These are phyloP conservation scores for Castanea mollissima DNA, from an alignment of 306 rosid genomes.

Conservation along the genomic window DNA sequence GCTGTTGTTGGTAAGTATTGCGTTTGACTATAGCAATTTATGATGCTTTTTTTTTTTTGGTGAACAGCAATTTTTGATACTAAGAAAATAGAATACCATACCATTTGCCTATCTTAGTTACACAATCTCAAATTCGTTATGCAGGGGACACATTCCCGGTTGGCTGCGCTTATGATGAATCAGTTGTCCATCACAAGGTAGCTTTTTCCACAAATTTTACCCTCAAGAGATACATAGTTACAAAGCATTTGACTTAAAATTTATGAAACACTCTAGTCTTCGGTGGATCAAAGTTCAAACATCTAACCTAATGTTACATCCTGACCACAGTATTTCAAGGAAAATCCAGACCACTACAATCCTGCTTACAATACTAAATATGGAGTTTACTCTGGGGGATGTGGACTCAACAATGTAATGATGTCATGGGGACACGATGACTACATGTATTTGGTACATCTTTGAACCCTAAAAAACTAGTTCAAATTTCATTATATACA, in stretches of 20 bases:
- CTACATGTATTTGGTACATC: conserved; percentile 74
- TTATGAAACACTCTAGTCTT: not conserved
- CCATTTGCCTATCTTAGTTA: not conserved
- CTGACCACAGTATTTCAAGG: conserved; percentile 55
- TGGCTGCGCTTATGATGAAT: conserved; percentile 76
- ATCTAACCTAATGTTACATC: not conserved
- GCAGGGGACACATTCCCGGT: conserved; percentile 81
- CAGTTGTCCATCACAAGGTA: conserved; percentile 51
- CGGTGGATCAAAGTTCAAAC: not conserved
- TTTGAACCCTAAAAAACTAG: not conserved
- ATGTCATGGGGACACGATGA: conserved; percentile 98
- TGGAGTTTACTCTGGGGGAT: conserved; percentile 65
- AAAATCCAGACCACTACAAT: conserved; percentile 51
- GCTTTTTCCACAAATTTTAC: not conserved
- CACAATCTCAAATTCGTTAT: not conserved
- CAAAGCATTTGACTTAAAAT: not conserved
- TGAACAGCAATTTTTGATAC: not conserved
- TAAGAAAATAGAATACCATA: not conserved
- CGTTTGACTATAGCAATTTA: not conserved
- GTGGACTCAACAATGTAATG: conserved; percentile 74
- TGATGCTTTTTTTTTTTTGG: not conserved
- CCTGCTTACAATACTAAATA: conserved; percentile 55
- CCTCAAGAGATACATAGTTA: not conserved
- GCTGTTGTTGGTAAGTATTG: conserved; percentile 65
- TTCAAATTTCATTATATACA: too few relatives aligned